Evolutionary conservation across 202 grass and related monocot genomes (phyloP), one percentile per base, ranked within the genome.

Genomic region (Carex sylvatica): DNA sequence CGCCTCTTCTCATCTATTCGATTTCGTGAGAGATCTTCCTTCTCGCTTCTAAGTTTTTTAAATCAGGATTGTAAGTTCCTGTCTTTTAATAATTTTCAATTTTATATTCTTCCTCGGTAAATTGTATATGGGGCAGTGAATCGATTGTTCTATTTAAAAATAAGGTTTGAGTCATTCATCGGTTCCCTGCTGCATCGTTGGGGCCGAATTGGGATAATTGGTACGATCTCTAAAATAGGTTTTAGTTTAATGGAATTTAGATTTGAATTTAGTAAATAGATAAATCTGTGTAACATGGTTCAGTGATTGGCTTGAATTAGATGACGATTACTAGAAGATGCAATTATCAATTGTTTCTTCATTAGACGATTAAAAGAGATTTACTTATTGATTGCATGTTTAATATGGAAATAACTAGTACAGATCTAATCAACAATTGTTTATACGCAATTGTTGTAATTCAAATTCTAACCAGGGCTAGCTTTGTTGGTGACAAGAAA

Each of bases 11-110:
- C 51, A 20, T 77, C 53, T 5, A 59, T 36, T 77, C 4, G 51
- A 54, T 77, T 77, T 54, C 52, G 52, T 19, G 51, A 12, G 53
- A 19, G 52, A 38, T 58, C 52, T 36, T 35, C 74, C 26, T 35
- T 59, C 26, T 78, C 53, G 51, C 9, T 11, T 78, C 53, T 15
- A 30, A 24, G 70, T 73, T 47, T 52, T 59, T 59, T 6, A 15
- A 36, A 53, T 82, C 24, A 13, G 80, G 61, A 67, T 82, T 82
- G 80, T 82, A 82, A 70, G 80, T 82, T 68, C 26, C 24, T 6
- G 2, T 82, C 16, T 69, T 53, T 53, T 44, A 30, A 54, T 56
- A 9, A 3, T 54, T 68, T 55, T 52, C 1, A 33, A 54, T 69
- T 65, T 23, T 24, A 72, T 49, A 10, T 8, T 61, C 16, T 62